Base-by-base conservation (phyloP, 805 yeast species). In the Naumovozyma baii region DNA sequence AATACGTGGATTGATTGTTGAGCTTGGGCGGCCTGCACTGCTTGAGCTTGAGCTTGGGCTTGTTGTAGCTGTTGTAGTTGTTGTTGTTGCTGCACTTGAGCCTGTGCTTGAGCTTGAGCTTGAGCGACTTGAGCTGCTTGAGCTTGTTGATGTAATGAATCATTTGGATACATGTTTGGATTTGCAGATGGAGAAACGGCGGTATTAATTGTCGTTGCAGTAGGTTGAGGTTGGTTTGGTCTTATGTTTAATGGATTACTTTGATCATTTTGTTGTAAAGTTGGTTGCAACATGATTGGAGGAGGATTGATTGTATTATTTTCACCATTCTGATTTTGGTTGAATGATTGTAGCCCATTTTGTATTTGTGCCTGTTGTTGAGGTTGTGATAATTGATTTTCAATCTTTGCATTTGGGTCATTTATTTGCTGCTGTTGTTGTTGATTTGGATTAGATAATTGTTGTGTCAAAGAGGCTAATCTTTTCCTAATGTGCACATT, bases 401-500 rank as follows among this genome's bases (percentile, higher is more conserved):
- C n/a, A n/a, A n/a, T n/a, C n/a, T n/a, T n/a, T n/a, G n/a, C n/a
- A n/a, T n/a, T n/a, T n/a, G n/a, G n/a, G n/a, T n/a, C n/a, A n/a
- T n/a, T n/a, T n/a, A n/a, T n/a, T 25, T 38, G 50, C 26, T 26
- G 41, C 28, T 18, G 36, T 44, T 33, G 44, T 28, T 36, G 39
- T n/a, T 17, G 46, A 34, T 52, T 36, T 35, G 52, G 68, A 36
- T 63, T 67, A 37, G 63, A 67, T 34, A 59, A 44, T 34, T 62
- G 64, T 55, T 78, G 76, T 39, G 79, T 76, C 55, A 92, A 70
- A 51, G 87, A 94, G 48, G 87, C 92, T 51, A 92, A 73, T 51
- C 98, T 76, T 36, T 90, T 88, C 66, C 86, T 87, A 55, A 92
- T 92, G 62, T 88, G 96, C 37, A 92, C 85, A 59, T 92, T 90